phyloP scores from a whole-genome alignment of 768 basidiomycete genomes.

The Macrolepiota fuliginosa region DNA sequence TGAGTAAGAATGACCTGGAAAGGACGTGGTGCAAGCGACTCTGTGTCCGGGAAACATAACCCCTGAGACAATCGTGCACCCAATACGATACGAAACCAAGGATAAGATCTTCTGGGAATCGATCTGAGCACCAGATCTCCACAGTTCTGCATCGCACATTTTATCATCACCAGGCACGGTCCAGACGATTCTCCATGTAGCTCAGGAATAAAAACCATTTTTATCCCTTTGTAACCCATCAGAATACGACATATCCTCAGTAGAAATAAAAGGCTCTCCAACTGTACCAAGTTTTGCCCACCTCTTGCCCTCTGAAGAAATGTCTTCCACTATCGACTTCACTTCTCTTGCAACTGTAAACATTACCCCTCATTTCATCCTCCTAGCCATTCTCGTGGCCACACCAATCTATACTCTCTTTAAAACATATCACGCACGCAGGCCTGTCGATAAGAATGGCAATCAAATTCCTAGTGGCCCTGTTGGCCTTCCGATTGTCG shows the following conservation, averaged over 20 bases:
- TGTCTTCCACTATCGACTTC: background rate
- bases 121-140: background rate
- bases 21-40: no score
- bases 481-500: slow-evolving; percentile 12
- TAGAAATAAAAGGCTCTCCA: background rate
- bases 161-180: background rate
- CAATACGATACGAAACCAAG: no score
- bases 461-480: slow-evolving; percentile 13
- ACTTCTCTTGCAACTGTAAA: background rate
- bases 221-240: background rate
- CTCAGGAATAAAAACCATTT: background rate
- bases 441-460: slow-evolving; percentile 9
- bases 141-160: background rate
- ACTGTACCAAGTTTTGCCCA: background rate
- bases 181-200: background rate
- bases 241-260: background rate
- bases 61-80: no score
- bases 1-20: no score
- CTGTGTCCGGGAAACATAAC: no score
- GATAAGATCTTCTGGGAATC: background rate
- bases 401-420: background rate
- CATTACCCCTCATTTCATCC: background rate
- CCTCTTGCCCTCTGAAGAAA: background rate
- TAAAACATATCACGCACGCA: background rate
- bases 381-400: background rate